Evolutionary conservation across 306 rosid species (phyloP).

Genomic region (Fragaria vesca): DNA sequence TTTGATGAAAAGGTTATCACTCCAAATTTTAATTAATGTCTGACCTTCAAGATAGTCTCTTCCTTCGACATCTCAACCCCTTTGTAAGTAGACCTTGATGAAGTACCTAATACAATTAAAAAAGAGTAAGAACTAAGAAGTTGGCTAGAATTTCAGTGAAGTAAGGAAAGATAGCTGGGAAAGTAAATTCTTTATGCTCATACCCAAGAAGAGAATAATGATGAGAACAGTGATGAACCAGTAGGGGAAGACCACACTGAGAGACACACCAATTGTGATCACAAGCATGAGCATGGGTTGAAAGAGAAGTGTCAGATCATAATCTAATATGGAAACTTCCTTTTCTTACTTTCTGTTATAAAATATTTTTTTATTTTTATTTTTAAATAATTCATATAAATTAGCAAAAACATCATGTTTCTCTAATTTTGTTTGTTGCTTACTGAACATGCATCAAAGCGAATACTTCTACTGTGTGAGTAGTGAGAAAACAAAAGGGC

Average conservation of each 20-base stretch:
- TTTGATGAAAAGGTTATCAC: background rate
- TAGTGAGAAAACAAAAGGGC: too few species aligned
- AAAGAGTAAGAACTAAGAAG: background rate
- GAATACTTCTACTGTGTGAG: too few species aligned
- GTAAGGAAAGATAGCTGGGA: background rate
- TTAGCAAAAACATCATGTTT: too few species aligned
- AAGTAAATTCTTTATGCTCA: background rate
- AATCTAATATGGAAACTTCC: slow-evolving; percentile 77
- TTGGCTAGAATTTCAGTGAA: too few species aligned
- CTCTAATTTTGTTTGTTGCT: too few species aligned
- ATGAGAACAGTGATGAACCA: slow-evolving; percentile 92
- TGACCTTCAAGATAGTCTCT: slow-evolving; percentile 64
- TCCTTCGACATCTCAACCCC: slow-evolving; percentile 76
- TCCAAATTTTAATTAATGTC: background rate
- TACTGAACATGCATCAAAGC: too few species aligned
- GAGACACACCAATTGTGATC: slow-evolving; percentile 80
- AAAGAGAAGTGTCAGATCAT: slow-evolving; percentile 80
- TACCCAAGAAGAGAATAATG: slow-evolving; percentile 78
- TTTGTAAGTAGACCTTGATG: slow-evolving; percentile 73
- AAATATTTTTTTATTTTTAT: too few species aligned
- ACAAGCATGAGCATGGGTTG: slow-evolving; percentile 98
- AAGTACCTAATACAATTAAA: slow-evolving; percentile 49
- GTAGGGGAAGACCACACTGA: slow-evolving; percentile 90
- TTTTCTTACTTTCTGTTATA: slow-evolving; percentile 2
- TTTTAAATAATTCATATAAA: too few species aligned